Evolutionary conservation across 2,329 filamentous ascomycete genomes (phyloP).

Genomic region (Calycina herbarum): DNA sequence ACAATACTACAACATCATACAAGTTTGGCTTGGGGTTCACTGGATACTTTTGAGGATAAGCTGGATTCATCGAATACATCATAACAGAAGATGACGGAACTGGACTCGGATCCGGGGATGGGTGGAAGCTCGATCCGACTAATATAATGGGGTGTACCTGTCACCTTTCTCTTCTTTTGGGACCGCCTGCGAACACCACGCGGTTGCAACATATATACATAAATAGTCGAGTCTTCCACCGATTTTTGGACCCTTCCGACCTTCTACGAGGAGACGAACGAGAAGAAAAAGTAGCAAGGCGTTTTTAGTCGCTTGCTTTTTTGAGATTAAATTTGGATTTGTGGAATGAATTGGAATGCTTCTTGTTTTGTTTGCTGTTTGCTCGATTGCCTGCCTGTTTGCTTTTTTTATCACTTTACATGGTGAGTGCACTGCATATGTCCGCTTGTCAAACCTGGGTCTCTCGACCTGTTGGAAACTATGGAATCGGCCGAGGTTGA

Average conservation of each 20-base stretch:
- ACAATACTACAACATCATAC: constrained; percentile 17
- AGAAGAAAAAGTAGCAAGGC: constrained; percentile 14
- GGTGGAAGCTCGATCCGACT: constrained; percentile 16
- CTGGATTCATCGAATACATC: constrained; percentile 13
- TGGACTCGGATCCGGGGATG: constrained; percentile 17
- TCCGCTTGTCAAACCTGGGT: not conserved
- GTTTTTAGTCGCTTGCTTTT: not conserved
- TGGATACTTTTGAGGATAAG: constrained; percentile 17
- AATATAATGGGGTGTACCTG: constrained; percentile 15
- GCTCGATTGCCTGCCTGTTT: constrained; percentile 2
- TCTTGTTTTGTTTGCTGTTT: not conserved
- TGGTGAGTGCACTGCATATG: not conserved
- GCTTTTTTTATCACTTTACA: not conserved
- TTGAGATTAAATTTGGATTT: constrained; percentile 9
- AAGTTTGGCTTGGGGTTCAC: constrained; percentile 14
- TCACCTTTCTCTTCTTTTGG: constrained; percentile 13
- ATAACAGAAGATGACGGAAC: constrained; percentile 16
- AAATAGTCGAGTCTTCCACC: constrained; percentile 12
- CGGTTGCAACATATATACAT: constrained; percentile 11
- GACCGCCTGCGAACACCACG: not conserved
- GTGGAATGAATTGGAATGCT: constrained; percentile 8
- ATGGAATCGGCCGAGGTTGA: not conserved
- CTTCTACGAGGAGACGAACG: constrained; percentile 10
- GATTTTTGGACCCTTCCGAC: constrained; percentile 6
- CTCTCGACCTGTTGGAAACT: not conserved